A percentile compares a stretch with the other conserved stretches of the same genome.
phyloP scores from a whole-genome alignment of 306 rosid species.

The Prunus padus region DNA sequence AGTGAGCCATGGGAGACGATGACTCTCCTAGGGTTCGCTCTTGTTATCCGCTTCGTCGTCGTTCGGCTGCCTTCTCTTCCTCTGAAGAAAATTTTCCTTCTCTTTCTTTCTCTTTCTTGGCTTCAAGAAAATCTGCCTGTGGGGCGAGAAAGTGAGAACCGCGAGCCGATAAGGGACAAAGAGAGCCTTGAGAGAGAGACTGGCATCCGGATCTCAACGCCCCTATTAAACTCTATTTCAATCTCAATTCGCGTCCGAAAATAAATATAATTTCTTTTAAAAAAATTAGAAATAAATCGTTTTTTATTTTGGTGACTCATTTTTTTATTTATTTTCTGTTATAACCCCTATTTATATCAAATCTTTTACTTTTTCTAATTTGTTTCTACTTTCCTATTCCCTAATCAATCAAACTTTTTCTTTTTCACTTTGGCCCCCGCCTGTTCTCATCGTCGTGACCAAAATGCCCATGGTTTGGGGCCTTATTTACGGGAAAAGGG shows the following conservation, averaged over 20 bases:
- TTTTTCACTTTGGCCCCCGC: slow-evolving; percentile 42
- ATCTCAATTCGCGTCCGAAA: slow-evolving; percentile 56
- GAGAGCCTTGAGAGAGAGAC: slow-evolving; percentile 55
- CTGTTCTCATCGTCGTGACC: background rate
- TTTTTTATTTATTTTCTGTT: background rate
- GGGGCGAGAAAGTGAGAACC: slow-evolving; percentile 65
- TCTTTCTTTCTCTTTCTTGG: slow-evolving; percentile 28
- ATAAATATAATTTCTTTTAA: background rate
- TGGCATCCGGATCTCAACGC: slow-evolving; percentile 65
- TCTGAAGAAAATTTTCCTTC: slow-evolving; percentile 16
- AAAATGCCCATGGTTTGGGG: slow-evolving; percentile 36
- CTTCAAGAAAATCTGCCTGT: slow-evolving; percentile 46
- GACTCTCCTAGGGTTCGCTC: slow-evolving; percentile 27
- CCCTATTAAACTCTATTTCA: slow-evolving; percentile 30
- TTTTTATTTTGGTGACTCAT: background rate
- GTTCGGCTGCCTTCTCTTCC: slow-evolving; percentile 2
- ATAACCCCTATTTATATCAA: background rate
- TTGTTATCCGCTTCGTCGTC: slow-evolving; percentile 16
- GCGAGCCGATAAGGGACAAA: slow-evolving; percentile 77
- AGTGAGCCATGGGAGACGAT: slow-evolving; percentile 11
- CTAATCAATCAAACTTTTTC: slow-evolving; percentile 33
- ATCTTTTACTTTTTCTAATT: background rate
- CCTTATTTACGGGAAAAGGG: slow-evolving; percentile 32
- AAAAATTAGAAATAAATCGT: background rate
- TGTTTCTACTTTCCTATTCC: background rate